Conservation (phyloP, 2,329 filamentous ascomycete genomes). For the Pseudomassariella vexata region DNA sequence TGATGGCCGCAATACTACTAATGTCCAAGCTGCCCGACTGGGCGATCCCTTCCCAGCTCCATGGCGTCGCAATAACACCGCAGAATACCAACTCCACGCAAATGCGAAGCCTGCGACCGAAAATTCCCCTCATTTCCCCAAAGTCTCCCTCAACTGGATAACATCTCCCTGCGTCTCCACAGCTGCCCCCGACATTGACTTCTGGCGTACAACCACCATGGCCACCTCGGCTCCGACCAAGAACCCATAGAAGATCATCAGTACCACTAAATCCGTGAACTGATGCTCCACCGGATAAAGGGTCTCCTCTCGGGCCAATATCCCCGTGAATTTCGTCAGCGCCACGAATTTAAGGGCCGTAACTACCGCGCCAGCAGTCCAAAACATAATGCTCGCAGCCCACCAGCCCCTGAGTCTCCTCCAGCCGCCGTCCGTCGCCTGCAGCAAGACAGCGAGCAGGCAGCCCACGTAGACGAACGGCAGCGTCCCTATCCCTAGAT, state of each 20-base stretch:
- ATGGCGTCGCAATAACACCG: too few species aligned
- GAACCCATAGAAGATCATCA: slow-evolving; percentile 13
- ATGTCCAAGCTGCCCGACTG: too few species aligned
- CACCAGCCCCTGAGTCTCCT: slow-evolving; percentile 12
- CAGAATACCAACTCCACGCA: too few species aligned
- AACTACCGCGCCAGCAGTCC: slow-evolving; percentile 14
- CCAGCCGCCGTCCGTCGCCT: slow-evolving; percentile 12
- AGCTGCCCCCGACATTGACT: background rate
- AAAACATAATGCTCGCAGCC: slow-evolving; percentile 15
- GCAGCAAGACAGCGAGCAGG: slow-evolving; percentile 10
- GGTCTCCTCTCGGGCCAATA: slow-evolving; percentile 8
- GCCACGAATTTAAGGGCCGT: slow-evolving; percentile 16
- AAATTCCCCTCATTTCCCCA: too few species aligned
- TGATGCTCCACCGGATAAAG: slow-evolving; percentile 17
- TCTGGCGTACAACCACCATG: slow-evolving; percentile 4
- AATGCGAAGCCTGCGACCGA: too few species aligned
- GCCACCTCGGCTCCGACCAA: slow-evolving; percentile 11
- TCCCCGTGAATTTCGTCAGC: slow-evolving; percentile 7
- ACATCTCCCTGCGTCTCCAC: slow-evolving; percentile 4
- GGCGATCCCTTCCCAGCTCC: too few species aligned
- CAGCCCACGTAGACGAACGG: slow-evolving; percentile 13
- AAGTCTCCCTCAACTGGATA: slow-evolving; percentile 6
- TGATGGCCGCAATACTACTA: too few species aligned
- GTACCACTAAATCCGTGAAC: slow-evolving; percentile 16
- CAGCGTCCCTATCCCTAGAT: slow-evolving; percentile 6